These are phyloP conservation scores for Macrophomina phaseolina DNA, from an alignment of 2,329 filamentous ascomycete species.

Conservation along the genomic window DNA sequence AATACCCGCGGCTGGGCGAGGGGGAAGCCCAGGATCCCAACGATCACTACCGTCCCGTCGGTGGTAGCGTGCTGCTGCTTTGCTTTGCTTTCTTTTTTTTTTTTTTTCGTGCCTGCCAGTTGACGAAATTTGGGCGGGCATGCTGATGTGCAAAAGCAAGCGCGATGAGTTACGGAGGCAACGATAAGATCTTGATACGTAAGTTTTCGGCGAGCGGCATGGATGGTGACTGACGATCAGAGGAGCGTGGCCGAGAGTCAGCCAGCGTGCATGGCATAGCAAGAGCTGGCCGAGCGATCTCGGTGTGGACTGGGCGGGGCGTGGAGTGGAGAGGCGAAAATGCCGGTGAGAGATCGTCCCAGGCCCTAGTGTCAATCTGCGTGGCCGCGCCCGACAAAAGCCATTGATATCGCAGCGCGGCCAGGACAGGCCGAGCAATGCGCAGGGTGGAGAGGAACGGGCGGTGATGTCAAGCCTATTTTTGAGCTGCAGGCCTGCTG, in stretches of 20 bases:
- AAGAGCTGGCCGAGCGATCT: constrained; percentile 15
- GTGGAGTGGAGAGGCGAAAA: constrained; percentile 9
- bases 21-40: background rate
- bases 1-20: constrained; percentile 1
- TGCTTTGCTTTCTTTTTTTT: background rate
- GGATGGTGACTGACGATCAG: background rate
- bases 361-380: constrained; percentile 26
- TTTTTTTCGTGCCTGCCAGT: background rate
- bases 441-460: background rate
- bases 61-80: background rate
- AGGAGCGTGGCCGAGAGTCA: background rate
- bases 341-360: constrained; percentile 21
- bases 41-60: background rate
- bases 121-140: background rate
- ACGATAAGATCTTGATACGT: constrained; percentile 20
- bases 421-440: background rate
- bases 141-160: background rate
- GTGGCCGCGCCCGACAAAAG: background rate
- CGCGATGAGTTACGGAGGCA: background rate
- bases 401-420: background rate
- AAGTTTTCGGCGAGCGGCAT: constrained; percentile 6
- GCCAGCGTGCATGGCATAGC: background rate
- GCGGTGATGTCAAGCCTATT: constrained; percentile 12
- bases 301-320: constrained; percentile 11
- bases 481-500: constrained; percentile 13